Base-by-base conservation (phyloP, 1,284 basidiomycete species). In the Albatrellus sp. region DNA sequence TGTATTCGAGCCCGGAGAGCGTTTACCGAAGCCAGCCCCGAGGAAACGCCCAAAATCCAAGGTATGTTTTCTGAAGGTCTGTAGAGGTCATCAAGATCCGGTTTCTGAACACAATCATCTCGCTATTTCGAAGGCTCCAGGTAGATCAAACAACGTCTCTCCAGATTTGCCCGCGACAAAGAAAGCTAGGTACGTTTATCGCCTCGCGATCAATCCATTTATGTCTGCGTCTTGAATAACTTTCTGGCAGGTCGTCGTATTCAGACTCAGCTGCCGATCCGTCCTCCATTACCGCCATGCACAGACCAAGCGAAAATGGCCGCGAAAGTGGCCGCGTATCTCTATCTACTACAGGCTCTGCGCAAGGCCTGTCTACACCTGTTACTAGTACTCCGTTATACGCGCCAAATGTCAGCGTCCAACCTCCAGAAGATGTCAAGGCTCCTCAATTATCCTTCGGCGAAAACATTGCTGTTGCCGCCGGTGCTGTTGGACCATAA, bases 1-100 rank as follows among this genome's bases (percentile, higher is more conserved):
- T 52, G 85, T 90, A 30, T 91, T 89, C 55, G 89, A 87, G 42
- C 73, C 75, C 42, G 85, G 84, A 45, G 83, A 83, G 61, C 80
- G 80, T 36, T 83, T 81, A 51, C 73, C 75, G 13, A 77, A 77
- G 50, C 68, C 72, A 44, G 70, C 70, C 2, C 69, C 13, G 10
- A 52, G 80, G 51, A 73, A 78, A 55, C 70, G 77, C n/a, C 64
- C 72, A 48, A 89, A 90, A 60, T 73, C 76, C 34, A 90, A 90
- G 77, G 86, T 90, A 66, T 60, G 77, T 62, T 37, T 31, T 36
- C 5, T 31, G 14, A 11, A n/a, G 14, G 30, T 5, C 12, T 13
- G 51, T 50, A 41, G 9, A 41, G 9, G 16, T 31, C 36, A n/a
- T 37, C 20, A 30, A 53, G 46, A 43, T 43, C 7, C 24, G 24